Evolutionary conservation across 495 filamentous ascomycete species (phyloP), one percentile per base, ranked within the genome.

Genomic region (Penicillium canescens): DNA sequence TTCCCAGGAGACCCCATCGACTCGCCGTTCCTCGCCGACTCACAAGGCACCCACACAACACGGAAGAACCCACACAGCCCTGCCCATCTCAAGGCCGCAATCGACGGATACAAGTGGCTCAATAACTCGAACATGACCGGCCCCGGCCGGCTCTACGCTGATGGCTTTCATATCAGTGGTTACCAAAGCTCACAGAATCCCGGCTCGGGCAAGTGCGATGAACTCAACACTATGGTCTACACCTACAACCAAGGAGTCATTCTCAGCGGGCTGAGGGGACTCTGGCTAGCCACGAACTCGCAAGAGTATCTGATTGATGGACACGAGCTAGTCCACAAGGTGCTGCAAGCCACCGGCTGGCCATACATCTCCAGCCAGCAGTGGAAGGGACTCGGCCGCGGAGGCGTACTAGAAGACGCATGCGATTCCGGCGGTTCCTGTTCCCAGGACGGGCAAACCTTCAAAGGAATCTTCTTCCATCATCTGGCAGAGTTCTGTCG

Each of bases 191-290:
- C 68, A 2, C 62, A 72, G 2, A 64, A 77, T 38, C 78, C 75
- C 9, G 79, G 77, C 38, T 80, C 78, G 1, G 62, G 70, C 14
- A 76, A 82, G 41, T 98, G 91, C 66, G 90, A 97, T 62, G 66
- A 78, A 13, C 81, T 92, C 12, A 88, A 96, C 67, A 83, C 92
- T 46, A 92, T 92, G 85, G 85, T 96, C 6, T 95, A 94, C 69
- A 92, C 92, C 0, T 98, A 98, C 73, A 98, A 98, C 72, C 93
- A 98, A 69, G 93, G 93, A 21, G 91, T 97, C 12, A 56, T 98
- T n/a, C 84, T 98, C 16, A 89, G 88, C 24, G 93, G 90, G 10
- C 77, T 92, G 47, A 83, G 89, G 26, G 89, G 88, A 1, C 81
- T 98, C 2, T 96, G 86, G 80, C 78, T 84, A 23, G 80, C 75